These are phyloP conservation scores for Colletotrichum tropicale DNA, from an alignment of 2,329 filamentous ascomycete species.

Conservation along the genomic window DNA sequence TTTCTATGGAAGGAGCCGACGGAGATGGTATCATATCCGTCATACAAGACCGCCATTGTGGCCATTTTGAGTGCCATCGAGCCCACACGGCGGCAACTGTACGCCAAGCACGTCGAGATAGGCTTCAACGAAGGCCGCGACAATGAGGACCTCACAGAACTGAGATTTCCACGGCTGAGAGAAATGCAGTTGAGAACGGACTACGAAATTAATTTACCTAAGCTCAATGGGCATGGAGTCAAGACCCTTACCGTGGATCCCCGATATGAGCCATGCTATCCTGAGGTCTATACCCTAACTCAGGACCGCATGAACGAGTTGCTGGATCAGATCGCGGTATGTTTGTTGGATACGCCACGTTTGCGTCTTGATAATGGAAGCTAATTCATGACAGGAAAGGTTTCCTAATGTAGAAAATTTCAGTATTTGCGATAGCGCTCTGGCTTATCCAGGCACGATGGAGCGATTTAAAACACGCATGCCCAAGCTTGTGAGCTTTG, in stretches of 20 bases:
- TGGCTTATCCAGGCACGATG: too few species aligned
- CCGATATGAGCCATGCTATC: not conserved
- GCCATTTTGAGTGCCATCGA: not conserved
- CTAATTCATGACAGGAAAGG: too few species aligned
- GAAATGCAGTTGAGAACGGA: not conserved
- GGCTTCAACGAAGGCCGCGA: not conserved
- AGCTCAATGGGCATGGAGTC: fast-evolving
- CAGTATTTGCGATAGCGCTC: too few species aligned
- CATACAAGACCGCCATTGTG: not conserved
- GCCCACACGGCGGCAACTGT: not conserved
- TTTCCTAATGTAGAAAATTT: too few species aligned
- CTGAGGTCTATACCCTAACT: not conserved
- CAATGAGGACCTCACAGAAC: not conserved
- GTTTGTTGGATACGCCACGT: too few species aligned
- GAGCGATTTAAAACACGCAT: too few species aligned
- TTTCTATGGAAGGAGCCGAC: not conserved
- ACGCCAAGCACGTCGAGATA: not conserved
- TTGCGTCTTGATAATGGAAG: too few species aligned
- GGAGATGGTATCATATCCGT: not conserved
- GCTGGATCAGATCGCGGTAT: not conserved
- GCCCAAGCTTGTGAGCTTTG: too few species aligned
- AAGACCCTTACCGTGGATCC: fast-evolving
- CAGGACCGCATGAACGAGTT: not conserved
- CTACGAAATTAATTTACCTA: not conserved
- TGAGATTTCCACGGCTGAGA: not conserved